These are phyloP conservation scores for Lactarius pseudohatsudake DNA, from an alignment of 768 basidiomycete genomes.

Conservation along the genomic window DNA sequence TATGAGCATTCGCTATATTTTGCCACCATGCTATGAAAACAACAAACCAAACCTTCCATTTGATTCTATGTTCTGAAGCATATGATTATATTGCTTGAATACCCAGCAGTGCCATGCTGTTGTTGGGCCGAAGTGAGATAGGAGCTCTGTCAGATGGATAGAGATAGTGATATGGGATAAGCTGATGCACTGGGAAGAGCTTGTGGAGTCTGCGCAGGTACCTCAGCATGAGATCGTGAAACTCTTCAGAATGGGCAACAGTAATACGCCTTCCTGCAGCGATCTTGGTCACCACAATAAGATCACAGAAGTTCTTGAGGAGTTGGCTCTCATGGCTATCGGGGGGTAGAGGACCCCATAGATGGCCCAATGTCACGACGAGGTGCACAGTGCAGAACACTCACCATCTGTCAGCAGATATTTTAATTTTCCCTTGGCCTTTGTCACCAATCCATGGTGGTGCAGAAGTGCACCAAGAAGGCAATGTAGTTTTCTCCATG, in stretches of 20 bases:
- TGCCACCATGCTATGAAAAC: neutral
- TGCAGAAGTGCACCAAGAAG: conserved; percentile 31
- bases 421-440: conserved; percentile 31
- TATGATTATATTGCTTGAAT: conserved; percentile 39
- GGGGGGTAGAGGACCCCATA: neutral
- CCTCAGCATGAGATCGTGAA: conserved; percentile 29
- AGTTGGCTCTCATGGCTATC: neutral
- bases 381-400: conserved; percentile 14
- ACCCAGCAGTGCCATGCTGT: conserved; percentile 41
- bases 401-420: conserved; percentile 33
- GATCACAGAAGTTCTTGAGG: neutral
- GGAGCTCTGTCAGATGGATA: conserved; percentile 38
- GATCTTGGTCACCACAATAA: neutral
- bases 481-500: conserved; percentile 27
- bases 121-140: conserved; percentile 39
- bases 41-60: conserved; percentile 38
- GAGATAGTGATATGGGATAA: conserved; percentile 40
- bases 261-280: neutral
- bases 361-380: neutral
- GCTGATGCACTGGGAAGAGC: conserved; percentile 32
- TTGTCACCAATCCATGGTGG: conserved; percentile 27
- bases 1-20: neutral
- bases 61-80: conserved; percentile 35
- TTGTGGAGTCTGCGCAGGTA: conserved; percentile 37
- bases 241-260: neutral